phyloP scores from a whole-genome alignment of 345 rosid genomes.

The Salix brachista region DNA sequence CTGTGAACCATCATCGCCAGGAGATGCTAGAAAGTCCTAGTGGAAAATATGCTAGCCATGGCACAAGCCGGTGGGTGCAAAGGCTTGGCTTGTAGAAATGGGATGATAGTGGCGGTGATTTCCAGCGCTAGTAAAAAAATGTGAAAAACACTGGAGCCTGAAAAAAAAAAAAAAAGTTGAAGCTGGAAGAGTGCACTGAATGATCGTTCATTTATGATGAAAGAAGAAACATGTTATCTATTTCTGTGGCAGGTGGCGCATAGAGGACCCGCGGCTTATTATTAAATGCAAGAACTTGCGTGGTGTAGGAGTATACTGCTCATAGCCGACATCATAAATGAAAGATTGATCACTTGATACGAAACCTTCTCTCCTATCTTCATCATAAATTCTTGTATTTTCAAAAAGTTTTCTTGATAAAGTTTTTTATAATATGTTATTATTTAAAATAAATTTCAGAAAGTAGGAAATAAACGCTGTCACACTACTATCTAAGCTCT shows the following conservation, averaged over 20 bases:
- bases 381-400: not conserved
- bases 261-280: not conserved
- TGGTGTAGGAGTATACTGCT: not conserved
- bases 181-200: not conserved
- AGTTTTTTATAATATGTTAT: too few relatives aligned
- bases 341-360: not conserved
- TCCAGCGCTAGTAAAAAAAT: not conserved
- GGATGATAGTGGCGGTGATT: not conserved
- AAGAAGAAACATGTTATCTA: not conserved
- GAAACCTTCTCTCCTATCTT: not conserved
- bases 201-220: not conserved
- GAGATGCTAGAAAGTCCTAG: not conserved
- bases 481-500: too few relatives aligned
- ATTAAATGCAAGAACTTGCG: not conserved
- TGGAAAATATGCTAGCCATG: not conserved
- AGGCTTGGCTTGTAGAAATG: not conserved
- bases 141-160: not conserved
- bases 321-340: conserved; percentile 5
- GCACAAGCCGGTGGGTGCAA: too few relatives aligned
- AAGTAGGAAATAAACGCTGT: too few relatives aligned
- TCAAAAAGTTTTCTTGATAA: too few relatives aligned
- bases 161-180: not conserved
- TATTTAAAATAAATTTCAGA: too few relatives aligned
- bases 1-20: not conserved
- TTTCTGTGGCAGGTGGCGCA: not conserved